These are phyloP conservation scores for Forsythia suspensa DNA, from an alignment of 257 asterid genomes.

Conservation along the genomic window DNA sequence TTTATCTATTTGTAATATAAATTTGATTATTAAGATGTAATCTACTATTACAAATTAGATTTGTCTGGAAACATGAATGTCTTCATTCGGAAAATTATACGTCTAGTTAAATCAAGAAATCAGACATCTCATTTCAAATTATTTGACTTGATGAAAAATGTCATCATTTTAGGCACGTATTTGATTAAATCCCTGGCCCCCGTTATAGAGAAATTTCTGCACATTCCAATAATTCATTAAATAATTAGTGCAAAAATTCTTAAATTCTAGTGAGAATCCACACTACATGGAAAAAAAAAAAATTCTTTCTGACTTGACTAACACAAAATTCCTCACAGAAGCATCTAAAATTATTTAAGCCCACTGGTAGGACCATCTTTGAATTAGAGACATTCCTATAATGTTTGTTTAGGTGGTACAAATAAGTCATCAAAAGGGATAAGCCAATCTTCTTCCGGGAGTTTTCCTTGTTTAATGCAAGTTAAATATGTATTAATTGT, in stretches of 20 bases:
- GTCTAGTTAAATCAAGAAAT: background rate
- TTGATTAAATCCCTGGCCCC: background rate
- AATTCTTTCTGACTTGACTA: background rate
- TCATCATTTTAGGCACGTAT: background rate
- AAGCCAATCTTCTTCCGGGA: background rate
- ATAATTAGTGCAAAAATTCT: background rate
- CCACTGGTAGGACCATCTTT: background rate
- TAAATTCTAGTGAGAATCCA: background rate
- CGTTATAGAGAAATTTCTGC: background rate
- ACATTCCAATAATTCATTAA: background rate
- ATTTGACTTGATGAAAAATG: background rate
- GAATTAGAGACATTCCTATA: background rate
- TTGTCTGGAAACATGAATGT: background rate
- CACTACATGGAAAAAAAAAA: background rate
- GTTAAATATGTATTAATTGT: background rate
- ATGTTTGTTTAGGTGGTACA: background rate
- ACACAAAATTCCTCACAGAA: background rate
- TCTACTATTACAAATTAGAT: no score
- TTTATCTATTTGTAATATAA: no score
- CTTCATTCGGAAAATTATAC: background rate
- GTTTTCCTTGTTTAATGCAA: background rate
- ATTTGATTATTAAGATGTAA: no score
- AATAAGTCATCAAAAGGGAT: background rate
- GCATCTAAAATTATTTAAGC: background rate
- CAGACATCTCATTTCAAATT: background rate